Conservation (phyloP, 2,329 filamentous ascomycete genomes). For the Penicillium crustosum region DNA sequence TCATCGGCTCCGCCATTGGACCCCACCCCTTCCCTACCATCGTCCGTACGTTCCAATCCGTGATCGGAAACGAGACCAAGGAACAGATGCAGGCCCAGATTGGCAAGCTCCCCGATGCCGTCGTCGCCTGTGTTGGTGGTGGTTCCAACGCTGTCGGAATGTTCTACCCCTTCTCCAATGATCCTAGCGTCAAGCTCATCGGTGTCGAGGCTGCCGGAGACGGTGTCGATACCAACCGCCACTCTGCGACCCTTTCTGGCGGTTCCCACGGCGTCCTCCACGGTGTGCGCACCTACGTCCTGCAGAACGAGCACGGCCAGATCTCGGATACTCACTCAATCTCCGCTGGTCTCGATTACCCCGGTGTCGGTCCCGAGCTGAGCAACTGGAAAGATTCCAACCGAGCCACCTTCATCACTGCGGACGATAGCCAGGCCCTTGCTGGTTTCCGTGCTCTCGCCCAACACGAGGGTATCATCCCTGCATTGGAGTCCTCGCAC, state of each 20-base stretch:
- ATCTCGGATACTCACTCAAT: conserved; percentile 95
- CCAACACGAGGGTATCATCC: conserved; percentile 93
- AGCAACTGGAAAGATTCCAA: conserved; percentile 87
- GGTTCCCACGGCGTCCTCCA: conserved; percentile 92
- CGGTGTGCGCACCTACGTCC: conserved; percentile 91
- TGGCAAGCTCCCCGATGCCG: conserved; percentile 89
- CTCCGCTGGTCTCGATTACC: conserved; percentile 94
- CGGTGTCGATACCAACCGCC: conserved; percentile 78
- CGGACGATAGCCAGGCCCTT: conserved; percentile 89
- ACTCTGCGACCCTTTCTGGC: conserved; percentile 83
- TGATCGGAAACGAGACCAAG: conserved; percentile 95
- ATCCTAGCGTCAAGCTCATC: conserved; percentile 79
- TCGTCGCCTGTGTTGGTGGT: conserved; percentile 94
- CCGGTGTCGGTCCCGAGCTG: conserved; percentile 91
- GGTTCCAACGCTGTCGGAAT: conserved; percentile 95
- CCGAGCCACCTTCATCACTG: conserved; percentile 83
- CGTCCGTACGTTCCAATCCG: conserved; percentile 93
- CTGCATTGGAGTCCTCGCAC: conserved; percentile 89
- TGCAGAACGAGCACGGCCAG: conserved; percentile 90
- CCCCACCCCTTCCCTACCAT: conserved; percentile 98
- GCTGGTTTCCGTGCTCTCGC: conserved; percentile 80
- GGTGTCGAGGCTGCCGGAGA: conserved; percentile 96
- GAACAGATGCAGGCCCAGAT: conserved; percentile 80
- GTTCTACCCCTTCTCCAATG: conserved; percentile 94
- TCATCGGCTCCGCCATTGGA: conserved; percentile 95